A percentile compares a stretch with the other conserved stretches of the same genome.
phyloP scores from a whole-genome alignment of 805 yeast genomes.

The Naumovozyma dairenensis region DNA sequence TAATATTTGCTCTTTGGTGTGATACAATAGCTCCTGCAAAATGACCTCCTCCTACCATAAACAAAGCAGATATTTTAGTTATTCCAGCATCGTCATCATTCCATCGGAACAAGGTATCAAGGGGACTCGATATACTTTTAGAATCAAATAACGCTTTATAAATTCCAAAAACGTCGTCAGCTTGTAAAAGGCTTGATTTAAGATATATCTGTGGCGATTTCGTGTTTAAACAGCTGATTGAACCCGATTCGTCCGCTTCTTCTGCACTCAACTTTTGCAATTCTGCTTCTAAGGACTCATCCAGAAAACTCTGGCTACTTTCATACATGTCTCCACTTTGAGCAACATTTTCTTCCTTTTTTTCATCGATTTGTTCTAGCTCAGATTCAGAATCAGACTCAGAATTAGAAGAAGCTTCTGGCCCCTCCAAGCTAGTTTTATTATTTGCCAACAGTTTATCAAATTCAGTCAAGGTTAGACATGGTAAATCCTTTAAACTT shows the following conservation, averaged over 20 bases:
- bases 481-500: constrained; percentile 33
- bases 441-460: constrained; percentile 31
- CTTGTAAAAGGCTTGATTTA: constrained; percentile 37
- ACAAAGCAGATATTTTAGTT: constrained; percentile 52
- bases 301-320: no score
- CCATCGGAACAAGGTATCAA: constrained; percentile 37
- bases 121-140: constrained; percentile 38
- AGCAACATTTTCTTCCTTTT: constrained; percentile 17
- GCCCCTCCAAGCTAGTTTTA: constrained; percentile 12
- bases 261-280: no score
- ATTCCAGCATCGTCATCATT: constrained; percentile 16
- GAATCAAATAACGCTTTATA: constrained; percentile 54
- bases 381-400: background rate
- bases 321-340: constrained; percentile 14
- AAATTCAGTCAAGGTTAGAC: constrained; percentile 48
- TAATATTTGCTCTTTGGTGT: constrained; percentile 48
- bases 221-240: constrained; percentile 49
- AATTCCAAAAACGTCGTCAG: constrained; percentile 46
- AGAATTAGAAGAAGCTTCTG: constrained; percentile 21
- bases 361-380: constrained; percentile 3
- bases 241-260: constrained; percentile 24
- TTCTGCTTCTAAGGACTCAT: no score
- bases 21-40: constrained; percentile 91
- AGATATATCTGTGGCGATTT: constrained; percentile 61
- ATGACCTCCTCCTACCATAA: constrained; percentile 97